Evolutionary conservation across 169 alveolate species (phyloP), one percentile per base, ranked within the genome.

Genomic region (Plasmodium inui): DNA sequence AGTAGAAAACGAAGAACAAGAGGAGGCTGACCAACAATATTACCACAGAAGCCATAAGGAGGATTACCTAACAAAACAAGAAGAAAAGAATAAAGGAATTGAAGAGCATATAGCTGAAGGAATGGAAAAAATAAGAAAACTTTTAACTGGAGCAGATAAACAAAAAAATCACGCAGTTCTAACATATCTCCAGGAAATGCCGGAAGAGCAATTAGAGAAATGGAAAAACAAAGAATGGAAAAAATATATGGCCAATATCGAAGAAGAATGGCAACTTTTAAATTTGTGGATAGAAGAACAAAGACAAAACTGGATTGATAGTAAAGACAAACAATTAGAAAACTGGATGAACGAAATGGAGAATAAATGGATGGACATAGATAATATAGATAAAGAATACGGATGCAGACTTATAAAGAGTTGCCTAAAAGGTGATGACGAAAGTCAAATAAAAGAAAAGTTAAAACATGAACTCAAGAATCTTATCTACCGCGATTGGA

Each of bases 171-270:
- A 41, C 1, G 26, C 12, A 61, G 73, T 17, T 79, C 17, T 39
- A 32, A 41, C 39, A 41, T 37, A 30, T 22, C 46, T 39, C 34
- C 10, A 0, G 5, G 57, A 26, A 8, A 6, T 76, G 57, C 5
- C 26, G n/a, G 39, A 28, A 81, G 72, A 81, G 7, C 41, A 46
- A n/a, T 41, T 50, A 81, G 86, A 81, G 34, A n/a, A 81, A 28
- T 81, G 86, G 86, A 81, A 81, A 50, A 81, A 71, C 39, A 17
- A 50, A n/a, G n/a, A 28, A 81, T 81, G 86, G 86, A 81, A 81
- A 34, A 81, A 81, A 81, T 81, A 8, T 81, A 28, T 81, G 39
- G 14, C 1, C 3, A 81, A 50, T 44, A 1, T 81, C 30, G 86
- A 81, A 19, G 37, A 81, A 28, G 86, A 81, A 81, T 81, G 86